Conservation (phyloP, 176 grass and related monocot genomes). For the Ananas comosus region DNA sequence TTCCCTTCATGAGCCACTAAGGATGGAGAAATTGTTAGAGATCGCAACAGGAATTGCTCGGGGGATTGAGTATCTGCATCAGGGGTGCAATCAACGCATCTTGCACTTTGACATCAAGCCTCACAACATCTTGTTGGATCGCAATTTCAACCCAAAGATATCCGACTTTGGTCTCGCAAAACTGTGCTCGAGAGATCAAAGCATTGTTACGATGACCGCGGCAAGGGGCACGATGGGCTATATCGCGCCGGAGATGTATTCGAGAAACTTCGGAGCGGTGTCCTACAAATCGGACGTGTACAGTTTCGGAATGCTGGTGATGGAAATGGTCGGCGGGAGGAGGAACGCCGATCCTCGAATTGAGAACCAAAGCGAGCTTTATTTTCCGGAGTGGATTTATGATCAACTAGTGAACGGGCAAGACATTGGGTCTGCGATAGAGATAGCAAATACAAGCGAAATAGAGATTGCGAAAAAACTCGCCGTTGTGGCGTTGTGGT, state of each 20-base stretch:
- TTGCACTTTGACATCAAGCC: conserved; percentile 10
- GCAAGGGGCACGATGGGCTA: conserved; percentile 10
- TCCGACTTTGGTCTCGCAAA: conserved; percentile 6
- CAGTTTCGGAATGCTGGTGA: conserved; percentile 2
- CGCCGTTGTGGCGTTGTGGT: conserved; percentile 8
- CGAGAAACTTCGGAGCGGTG: conserved; percentile 4
- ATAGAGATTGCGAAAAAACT: conserved; percentile 4
- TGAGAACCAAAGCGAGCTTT: background rate
- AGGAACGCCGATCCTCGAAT: background rate
- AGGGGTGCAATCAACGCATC: conserved; percentile 10
- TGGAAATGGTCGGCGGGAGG: conserved; percentile 6
- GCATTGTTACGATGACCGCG: conserved; percentile 4
- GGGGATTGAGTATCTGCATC: conserved; percentile 4
- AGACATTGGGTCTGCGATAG: background rate
- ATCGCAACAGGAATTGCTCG: background rate
- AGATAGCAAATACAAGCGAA: background rate
- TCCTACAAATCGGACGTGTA: conserved; percentile 3
- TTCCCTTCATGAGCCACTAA: background rate
- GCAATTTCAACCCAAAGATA: conserved; percentile 1
- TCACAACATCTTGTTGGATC: conserved; percentile 1
- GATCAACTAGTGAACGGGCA: background rate
- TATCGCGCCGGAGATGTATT: conserved; percentile 8
- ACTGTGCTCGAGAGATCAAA: conserved; percentile 1
- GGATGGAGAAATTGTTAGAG: background rate
- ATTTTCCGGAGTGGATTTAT: conserved; percentile 7